These are phyloP conservation scores for Phycomyces nitens DNA, from an alignment of 192 early-diverging fungal species.

Conservation along the genomic window DNA sequence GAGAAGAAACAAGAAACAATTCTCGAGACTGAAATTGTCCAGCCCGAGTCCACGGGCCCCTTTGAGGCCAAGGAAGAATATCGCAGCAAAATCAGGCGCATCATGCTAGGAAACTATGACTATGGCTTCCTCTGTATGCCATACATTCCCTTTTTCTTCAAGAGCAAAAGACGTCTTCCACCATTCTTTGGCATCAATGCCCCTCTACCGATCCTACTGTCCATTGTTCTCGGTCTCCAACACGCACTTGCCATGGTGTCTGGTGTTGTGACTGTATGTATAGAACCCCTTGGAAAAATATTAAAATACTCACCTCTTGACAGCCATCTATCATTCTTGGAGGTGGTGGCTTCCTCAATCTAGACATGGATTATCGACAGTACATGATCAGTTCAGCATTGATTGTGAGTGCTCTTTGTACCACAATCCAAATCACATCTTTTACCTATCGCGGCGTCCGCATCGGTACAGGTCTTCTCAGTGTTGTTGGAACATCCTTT, in stretches of 20 bases:
- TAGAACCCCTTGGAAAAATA: too few relatives aligned
- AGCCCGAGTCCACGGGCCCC: too few relatives aligned
- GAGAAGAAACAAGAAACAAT: too few relatives aligned
- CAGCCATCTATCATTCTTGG: conserved; percentile 37
- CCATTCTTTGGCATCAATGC: conserved; percentile 47
- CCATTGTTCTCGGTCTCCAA: conserved; percentile 40
- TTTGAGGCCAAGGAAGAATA: too few relatives aligned
- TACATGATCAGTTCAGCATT: conserved; percentile 47
- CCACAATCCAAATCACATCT: too few relatives aligned
- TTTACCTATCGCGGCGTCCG: too few relatives aligned
- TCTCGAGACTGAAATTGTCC: too few relatives aligned
- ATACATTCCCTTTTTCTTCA: conserved; percentile 31
- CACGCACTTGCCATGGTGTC: conserved; percentile 16
- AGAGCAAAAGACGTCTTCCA: conserved; percentile 22
- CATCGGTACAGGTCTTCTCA: conserved; percentile 28
- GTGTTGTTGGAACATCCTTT: conserved; percentile 53
- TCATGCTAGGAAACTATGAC: conserved; percentile 44
- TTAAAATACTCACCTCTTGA: too few relatives aligned
- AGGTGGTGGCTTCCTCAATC: conserved; percentile 41
- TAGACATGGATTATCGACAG: conserved; percentile 35
- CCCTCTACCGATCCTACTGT: conserved; percentile 35
- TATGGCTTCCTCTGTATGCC: conserved; percentile 47
- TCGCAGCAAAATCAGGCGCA: too few relatives aligned
- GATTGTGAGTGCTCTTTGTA: conserved; percentile 13
- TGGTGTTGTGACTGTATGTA: conserved; percentile 12